Base-by-base conservation (phyloP, 495 filamentous ascomycete species). In the Aspergillus asperescens region DNA sequence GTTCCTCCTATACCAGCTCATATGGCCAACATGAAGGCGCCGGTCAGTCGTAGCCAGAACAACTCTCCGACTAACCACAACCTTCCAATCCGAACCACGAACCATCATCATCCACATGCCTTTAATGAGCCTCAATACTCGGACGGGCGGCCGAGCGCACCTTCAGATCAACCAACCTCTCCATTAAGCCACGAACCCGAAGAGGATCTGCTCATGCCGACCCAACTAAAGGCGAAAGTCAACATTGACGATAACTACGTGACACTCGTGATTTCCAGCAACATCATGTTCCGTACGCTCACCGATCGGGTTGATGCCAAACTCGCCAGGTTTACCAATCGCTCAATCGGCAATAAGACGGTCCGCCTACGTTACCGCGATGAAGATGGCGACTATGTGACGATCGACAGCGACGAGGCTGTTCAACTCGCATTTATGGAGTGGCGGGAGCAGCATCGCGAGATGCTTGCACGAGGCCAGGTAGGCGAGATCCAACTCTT, bases 231-330 rank as follows among this genome's bases (percentile, higher is more conserved):
- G 64, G 90, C 96, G 46, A 95, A 90, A 68, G 90, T 98, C 28
- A 88, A 89, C 60, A 93, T 87, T 61, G 86, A 88, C 13, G 77
- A 81, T 7, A 82, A 82, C 44, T 91, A 94, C 58, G 84, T 96
- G 50, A 96, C 90, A 0, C 77, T 98, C 9, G 91, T 98, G 27
- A 93, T 94, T 37, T 83, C 88, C 18, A 92, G 86, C 72, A 93
- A 90, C 61, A 98, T 97, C 60, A 81, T 87, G 39, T 96, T 94
- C 70, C 87, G 90, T 42, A 90, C 88, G 24, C 76, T 98, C 19
- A 88, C 89, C 42, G 91, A 97, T 61, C 89, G 93, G n/a, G 96
- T 98, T 61, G 94, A 97, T 66, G 87, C 87, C 19, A 97, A 97
- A 68, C 79, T 98, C 57, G 85, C 83, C 32, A 81, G 89, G 38